These are phyloP conservation scores for Mycena belliarum DNA, from an alignment of 768 basidiomycete genomes.

Conservation along the genomic window DNA sequence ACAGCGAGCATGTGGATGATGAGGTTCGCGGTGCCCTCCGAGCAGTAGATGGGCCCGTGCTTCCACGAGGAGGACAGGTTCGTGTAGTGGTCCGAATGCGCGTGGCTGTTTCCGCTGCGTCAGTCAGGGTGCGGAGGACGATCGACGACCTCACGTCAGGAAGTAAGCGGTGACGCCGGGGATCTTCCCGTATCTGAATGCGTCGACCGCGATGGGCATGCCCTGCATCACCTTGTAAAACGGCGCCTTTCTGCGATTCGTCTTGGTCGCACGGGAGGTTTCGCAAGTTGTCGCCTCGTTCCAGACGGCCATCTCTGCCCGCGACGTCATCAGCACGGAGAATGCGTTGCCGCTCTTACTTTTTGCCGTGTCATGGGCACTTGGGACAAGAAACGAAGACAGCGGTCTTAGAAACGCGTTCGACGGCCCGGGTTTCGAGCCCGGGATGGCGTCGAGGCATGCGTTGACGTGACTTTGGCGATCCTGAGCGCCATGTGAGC, in stretches of 20 bases:
- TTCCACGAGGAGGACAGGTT: slow-evolving; percentile 88
- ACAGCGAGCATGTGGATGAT: slow-evolving; percentile 91
- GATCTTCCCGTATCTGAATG: slow-evolving; percentile 91
- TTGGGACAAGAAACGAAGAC: slow-evolving; percentile 21
- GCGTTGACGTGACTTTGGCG: slow-evolving; percentile 56
- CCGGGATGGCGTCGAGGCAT: slow-evolving; percentile 43
- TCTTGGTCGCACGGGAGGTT: slow-evolving; percentile 47
- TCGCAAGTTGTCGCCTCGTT: slow-evolving; percentile 68
- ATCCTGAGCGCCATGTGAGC: slow-evolving; percentile 36
- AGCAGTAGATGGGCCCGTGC: slow-evolving; percentile 94
- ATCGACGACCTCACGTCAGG: slow-evolving; percentile 60
- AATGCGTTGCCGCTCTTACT: slow-evolving; percentile 48
- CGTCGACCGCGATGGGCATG: slow-evolving; percentile 46
- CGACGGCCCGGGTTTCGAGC: slow-evolving; percentile 16
- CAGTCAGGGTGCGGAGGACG: neutral
- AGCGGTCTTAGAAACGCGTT: slow-evolving; percentile 27
- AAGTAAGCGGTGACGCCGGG: slow-evolving; percentile 91
- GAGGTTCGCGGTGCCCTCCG: slow-evolving; percentile 87
- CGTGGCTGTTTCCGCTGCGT: slow-evolving; percentile 60
- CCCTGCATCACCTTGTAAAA: slow-evolving; percentile 96
- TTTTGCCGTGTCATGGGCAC: slow-evolving; percentile 20
- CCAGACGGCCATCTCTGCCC: slow-evolving; percentile 83
- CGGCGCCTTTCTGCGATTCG: slow-evolving; percentile 73
- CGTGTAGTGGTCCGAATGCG: slow-evolving; percentile 97
- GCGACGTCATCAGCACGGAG: slow-evolving; percentile 86